Evolutionary conservation across 2,329 filamentous ascomycete genomes (phyloP).

Genomic region (Ceratocystis ficicola): DNA sequence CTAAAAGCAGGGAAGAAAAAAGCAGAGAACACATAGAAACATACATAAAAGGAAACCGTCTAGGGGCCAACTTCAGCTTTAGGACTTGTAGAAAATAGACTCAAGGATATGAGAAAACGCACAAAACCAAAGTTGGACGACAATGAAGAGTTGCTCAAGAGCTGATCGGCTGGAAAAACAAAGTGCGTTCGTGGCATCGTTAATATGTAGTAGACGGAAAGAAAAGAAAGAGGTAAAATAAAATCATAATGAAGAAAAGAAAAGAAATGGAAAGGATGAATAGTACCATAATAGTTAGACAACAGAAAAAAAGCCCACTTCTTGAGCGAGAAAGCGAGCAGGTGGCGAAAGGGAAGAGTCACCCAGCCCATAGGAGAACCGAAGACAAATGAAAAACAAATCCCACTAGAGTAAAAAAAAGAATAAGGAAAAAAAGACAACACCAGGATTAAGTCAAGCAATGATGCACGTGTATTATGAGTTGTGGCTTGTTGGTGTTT

Average conservation of each 20-base stretch:
- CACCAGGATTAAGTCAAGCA: background rate
- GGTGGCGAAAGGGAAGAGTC: background rate
- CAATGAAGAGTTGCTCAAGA: background rate
- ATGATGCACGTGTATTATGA: background rate
- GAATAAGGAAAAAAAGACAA: background rate
- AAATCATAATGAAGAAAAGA: background rate
- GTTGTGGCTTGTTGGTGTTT: constrained; percentile 15
- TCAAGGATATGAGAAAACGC: background rate
- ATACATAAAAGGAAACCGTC: background rate
- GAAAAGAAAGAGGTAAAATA: background rate
- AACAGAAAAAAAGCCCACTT: background rate
- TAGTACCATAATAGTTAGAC: constrained; percentile 11
- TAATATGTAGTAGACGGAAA: constrained; percentile 4
- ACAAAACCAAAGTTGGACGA: background rate
- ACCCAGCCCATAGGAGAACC: constrained; percentile 1
- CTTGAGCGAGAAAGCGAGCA: background rate
- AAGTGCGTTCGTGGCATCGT: constrained; percentile 1
- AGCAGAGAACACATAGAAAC: background rate
- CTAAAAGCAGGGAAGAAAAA: background rate
- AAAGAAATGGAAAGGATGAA: background rate
- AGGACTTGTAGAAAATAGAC: background rate
- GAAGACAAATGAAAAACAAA: constrained; percentile 4
- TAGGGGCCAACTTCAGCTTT: background rate
- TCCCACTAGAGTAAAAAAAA: background rate
- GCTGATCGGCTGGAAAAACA: background rate